Evolutionary conservation across 331 rosid genomes (phyloP), one percentile per base, ranked within the genome.

Genomic region (Malus hybrid): DNA sequence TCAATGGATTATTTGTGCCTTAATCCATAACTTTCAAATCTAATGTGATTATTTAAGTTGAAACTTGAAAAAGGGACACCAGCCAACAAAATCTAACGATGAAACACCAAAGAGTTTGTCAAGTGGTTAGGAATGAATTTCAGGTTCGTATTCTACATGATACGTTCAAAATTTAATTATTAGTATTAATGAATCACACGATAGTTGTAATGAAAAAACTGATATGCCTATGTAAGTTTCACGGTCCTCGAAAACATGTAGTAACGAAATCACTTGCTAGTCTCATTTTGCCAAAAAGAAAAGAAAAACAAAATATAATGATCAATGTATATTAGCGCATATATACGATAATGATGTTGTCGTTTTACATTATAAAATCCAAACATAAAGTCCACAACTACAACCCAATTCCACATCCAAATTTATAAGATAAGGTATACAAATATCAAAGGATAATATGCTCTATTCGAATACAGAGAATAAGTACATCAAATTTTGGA

Each of bases 321-420:
- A 73, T 85, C 39, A 80, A 83, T 83, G 76, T 24, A 82, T 83
- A 42, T 42, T 39, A 39, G 42, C 0, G 74, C 10, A 10, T 20
- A 56, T 0, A 24, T 1, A 20, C 80, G 84, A 84, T 83, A 80
- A 81, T 84, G 87, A 82, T 86, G 84, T 29, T 84, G 86, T 83
- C 86, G 85, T 65, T 83, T 60, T 83, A 76, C 83, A 81, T 81
- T 69, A 88, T 80, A 83, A 81, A 42, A 81, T 69, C 83, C 80
- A 59, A 69, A 20, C 84, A 73, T 61, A 42, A 72, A 64, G 71
- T 52, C 71, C 73, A 77, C 79, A 69, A 50, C 76, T 61, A 78
- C 67, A 52, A 67, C 63, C 73, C 74, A 70, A 70, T 57, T 83
- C 84, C 75, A 31, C 39, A 13, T 70, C 70, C 72, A 57, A 39